These are phyloP conservation scores for Trichoderma sp. DNA, from an alignment of 2,329 filamentous ascomycete species.

Conservation along the genomic window DNA sequence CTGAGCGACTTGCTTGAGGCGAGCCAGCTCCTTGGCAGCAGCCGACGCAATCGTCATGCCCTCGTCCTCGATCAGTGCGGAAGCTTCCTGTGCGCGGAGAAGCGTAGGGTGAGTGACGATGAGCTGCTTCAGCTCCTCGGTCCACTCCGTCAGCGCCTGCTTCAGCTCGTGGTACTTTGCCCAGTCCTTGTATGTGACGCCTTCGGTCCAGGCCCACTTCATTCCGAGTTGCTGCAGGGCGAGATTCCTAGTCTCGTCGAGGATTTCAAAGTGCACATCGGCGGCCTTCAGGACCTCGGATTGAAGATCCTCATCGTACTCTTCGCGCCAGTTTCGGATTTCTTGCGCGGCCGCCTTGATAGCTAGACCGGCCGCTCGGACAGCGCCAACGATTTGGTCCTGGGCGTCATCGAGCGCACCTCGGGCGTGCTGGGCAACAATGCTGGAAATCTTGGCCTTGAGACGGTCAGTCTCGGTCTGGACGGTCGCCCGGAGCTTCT, in stretches of 20 bases:
- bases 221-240: slow-evolving; percentile 90
- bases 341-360: slow-evolving; percentile 78
- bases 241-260: slow-evolving; percentile 79
- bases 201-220: slow-evolving; percentile 94
- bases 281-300: slow-evolving; percentile 70
- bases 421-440: slow-evolving; percentile 57
- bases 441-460: slow-evolving; percentile 65
- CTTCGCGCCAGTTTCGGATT: slow-evolving; percentile 74
- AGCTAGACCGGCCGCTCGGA: slow-evolving; percentile 68
- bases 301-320: slow-evolving; percentile 70
- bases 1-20: slow-evolving; percentile 78
- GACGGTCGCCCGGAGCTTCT: slow-evolving; percentile 69
- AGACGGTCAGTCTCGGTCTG: slow-evolving; percentile 65
- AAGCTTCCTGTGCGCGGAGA: slow-evolving; percentile 65
- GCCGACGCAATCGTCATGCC: slow-evolving; percentile 79
- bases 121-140: slow-evolving; percentile 74
- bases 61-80: slow-evolving; percentile 70
- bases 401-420: slow-evolving; percentile 47
- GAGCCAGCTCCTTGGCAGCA: slow-evolving; percentile 76
- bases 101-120: slow-evolving; percentile 75
- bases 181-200: slow-evolving; percentile 97
- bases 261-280: slow-evolving; percentile 78
- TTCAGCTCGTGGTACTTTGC: slow-evolving; percentile 89
- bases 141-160: slow-evolving; percentile 81
- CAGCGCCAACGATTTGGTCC: slow-evolving; percentile 49